Evolutionary conservation across 768 basidiomycete genomes (phyloP), one percentile per base, ranked within the genome.

Genomic region (Boletus insuetus): DNA sequence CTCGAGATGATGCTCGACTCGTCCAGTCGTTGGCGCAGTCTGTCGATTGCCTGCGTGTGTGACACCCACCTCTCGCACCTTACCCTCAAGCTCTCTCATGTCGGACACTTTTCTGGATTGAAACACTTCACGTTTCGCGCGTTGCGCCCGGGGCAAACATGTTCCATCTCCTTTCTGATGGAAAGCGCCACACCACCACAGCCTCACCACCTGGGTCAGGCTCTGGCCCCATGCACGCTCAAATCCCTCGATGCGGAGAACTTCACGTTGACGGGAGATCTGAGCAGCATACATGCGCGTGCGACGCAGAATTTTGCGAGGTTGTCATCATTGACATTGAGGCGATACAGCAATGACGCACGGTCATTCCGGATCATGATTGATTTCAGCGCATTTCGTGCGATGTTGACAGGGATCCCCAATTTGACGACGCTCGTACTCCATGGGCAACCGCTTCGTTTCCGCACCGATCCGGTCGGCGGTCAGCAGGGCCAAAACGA

Each of bases 51-150:
- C 40, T 52, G 43, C 37, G 55, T 71, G 35, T 69, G 68, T 35
- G 68, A 69, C 31, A 61, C 68, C 47, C 56, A 69, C 45, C 66
- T 69, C 9, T 64, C 68, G 16, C 66, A 65, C 45, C 70, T 69
- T 24, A 64, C 56, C 20, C 58, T 65, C 31, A 69, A 69, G 34
- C 59, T 69, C 10, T 54, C 63, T 9, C 61, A 67, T 2, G 17
- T 56, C 5, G 26, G 57, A 6, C 46, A 49, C 38, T 61, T 69
- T 51, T 43, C 65, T 4, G 54, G 58, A 32, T 59, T 69, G 53
- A 69, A 58, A 29, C 64, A 68, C 51, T 67, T 71, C 44, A 55
- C 60, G 19, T 69, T 69, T 50, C 68, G 64, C 26, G 69, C 69
- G n/a, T 40, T 64, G 13, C 65, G 66, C 11, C 68, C 69, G 16